Evolutionary conservation across 345 rosid species (phyloP).

Genomic region (Heritiera fomes): DNA sequence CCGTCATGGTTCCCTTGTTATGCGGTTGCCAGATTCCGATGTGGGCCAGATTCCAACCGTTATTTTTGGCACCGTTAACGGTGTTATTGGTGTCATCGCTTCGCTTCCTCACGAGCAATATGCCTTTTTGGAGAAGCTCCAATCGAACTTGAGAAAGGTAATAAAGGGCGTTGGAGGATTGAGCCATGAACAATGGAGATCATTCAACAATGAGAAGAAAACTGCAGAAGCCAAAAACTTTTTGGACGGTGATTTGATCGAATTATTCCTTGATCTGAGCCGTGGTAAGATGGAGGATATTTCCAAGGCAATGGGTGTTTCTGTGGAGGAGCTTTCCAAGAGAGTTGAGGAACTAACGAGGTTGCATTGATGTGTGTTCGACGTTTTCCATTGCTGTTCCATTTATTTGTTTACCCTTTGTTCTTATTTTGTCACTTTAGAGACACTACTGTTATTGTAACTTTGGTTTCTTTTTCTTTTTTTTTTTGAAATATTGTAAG

Average conservation of each 20-base stretch:
- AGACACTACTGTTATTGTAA: too few species aligned
- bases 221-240: slow-evolving; percentile 73
- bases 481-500: too few species aligned
- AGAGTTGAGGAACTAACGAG: slow-evolving; percentile 87
- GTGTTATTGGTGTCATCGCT: slow-evolving; percentile 90
- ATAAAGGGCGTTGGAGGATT: slow-evolving; percentile 95
- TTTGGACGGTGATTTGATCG: slow-evolving; percentile 85
- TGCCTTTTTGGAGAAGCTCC: slow-evolving; percentile 73
- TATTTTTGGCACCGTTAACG: slow-evolving; percentile 85
- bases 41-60: slow-evolving; percentile 83
- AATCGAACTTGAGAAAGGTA: slow-evolving; percentile 73
- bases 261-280: slow-evolving; percentile 78
- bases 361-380: slow-evolving; percentile 54
- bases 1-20: slow-evolving; percentile 93
- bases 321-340: slow-evolving; percentile 84
- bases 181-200: slow-evolving; percentile 94
- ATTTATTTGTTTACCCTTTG: not conserved
- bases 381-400: too few species aligned
- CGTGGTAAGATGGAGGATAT: slow-evolving; percentile 79
- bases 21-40: slow-evolving; percentile 89
- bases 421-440: not conserved
- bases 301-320: slow-evolving; percentile 58
- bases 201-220: slow-evolving; percentile 84
- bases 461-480: not conserved
- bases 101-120: slow-evolving; percentile 84